Percentiles rank a stretch among this genome's conserved stretches.
These are phyloP conservation scores for Fraxinus dipetala DNA, from an alignment of 305 asterid species.

Conservation along the genomic window DNA sequence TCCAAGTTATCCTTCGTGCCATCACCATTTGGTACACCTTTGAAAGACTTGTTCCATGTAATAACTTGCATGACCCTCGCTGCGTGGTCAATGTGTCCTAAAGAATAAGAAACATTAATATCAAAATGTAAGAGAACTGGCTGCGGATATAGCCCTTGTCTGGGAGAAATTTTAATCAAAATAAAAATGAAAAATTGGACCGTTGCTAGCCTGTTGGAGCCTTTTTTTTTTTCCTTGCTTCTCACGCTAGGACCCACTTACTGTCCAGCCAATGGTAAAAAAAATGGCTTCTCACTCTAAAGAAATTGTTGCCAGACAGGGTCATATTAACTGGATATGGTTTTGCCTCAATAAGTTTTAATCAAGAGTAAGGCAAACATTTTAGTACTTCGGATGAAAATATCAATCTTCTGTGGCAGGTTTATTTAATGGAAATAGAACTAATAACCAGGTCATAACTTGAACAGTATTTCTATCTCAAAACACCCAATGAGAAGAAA, in stretches of 20 bases:
- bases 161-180: too few species aligned
- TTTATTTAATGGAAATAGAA: not conserved
- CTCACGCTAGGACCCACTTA: too few species aligned
- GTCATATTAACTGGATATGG: not conserved
- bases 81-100: constrained; percentile 95
- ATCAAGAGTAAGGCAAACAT: not conserved
- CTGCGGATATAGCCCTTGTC: not conserved
- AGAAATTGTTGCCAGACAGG: too few species aligned
- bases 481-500: not conserved
- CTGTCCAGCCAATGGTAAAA: too few species aligned
- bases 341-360: not conserved
- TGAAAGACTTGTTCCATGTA: constrained; percentile 92
- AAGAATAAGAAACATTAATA: constrained; percentile 23
- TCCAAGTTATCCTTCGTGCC: constrained; percentile 49
- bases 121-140: not conserved
- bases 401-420: not conserved
- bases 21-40: constrained; percentile 62
- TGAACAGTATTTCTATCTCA: not conserved
- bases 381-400: not conserved
- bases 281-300: too few species aligned
- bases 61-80: constrained; percentile 94
- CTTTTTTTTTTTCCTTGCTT: too few species aligned
- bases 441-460: not conserved
- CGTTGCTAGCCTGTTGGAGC: too few species aligned
- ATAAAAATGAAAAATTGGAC: too few species aligned